Evolutionary conservation across 2,329 filamentous ascomycete genomes (phyloP), one percentile per base, ranked within the genome.

Genomic region (Nothomitra cinnamomea): DNA sequence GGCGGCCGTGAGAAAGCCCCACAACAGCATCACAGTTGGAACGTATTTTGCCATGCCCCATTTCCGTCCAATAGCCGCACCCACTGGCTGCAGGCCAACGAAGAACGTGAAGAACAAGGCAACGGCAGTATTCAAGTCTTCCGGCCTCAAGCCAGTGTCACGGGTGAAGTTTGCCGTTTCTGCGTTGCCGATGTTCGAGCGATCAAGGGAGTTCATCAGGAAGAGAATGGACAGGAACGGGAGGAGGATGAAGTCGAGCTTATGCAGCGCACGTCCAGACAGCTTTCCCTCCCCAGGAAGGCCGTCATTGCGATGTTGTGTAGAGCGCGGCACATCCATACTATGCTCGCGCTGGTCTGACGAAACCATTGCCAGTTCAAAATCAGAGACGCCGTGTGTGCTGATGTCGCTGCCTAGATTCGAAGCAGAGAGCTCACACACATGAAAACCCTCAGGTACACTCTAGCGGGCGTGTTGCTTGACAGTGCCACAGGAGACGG

Each of bases 51-150:
- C 69, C 65, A 77, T 76, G 2, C 69, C 69, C 19, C 69, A 57
- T 52, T 63, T 64, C 53, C 66, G 60, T 5, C 68, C 69, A 12
- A 67, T 58, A 2, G 66, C 67, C 0, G 76, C 75, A 2, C 75
- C 76, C 0, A 75, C 63, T 0, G 77, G 76, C 58, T 79, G 77
- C 12, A 79, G 66, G 0, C 72, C 58, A n/a, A 80, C 76, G 58
- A 79, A 80, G 54, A 75, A 74, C 58, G 72, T 69, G 60, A 77
- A 80, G 68, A 79, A 79, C 52, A 73, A 68, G 21, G 74, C 73
- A 8, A 79, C 72, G 2, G 76, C 74, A 3, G 70, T 69, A 58
- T 79, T 79, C 53, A 80, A 62, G 58, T 78, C 76, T 38, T 66
- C 65, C n/a, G 69, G 68, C 2, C 64, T 63, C 1, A 77, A 66